Evolutionary conservation across 371 early-diverging fungal species (phyloP), one percentile per base, ranked within the genome.

Genomic region (Gilbertella persicaria): DNA sequence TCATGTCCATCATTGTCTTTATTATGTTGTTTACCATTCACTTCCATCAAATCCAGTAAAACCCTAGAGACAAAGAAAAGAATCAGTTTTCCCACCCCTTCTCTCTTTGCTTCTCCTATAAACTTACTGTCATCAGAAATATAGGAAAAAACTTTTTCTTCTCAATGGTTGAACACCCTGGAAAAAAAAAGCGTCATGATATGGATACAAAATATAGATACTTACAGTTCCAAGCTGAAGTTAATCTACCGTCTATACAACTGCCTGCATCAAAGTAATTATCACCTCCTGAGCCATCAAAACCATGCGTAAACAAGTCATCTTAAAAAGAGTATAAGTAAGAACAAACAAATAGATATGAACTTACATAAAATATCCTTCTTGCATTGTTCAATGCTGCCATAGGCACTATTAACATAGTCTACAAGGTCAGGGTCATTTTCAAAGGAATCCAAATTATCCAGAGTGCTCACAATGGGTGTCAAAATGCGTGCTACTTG

Each of bases 191-290:
- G 20, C 35, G 28, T 3, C 3, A 3, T 44, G 0, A 45, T 28
- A 28, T 28, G 9, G 28, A 8, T 33, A 2, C 13, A 8, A 33
- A 28, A 28, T 9, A 26, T 14, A 16, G 9, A 30, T 38, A 44
- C 67, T 61, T 66, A 75, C 82, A 98, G 73, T 98, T 96, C 97
- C 96, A 93, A 13, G 93, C 92, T 26, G 88, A 88, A 1, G 97
- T 98, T 56, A 98, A 70, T 38, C 98, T 81, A 29, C 97, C 98
- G 56, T 98, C 98, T 69, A 98, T 96, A 69, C 98, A 98, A 37
- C 87, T 73, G 23, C 98, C 98, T 12, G 98, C 97, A 58, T 94
- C 90, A 72, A 90, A 95, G 59, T 91, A 96, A 66, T 94, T 95
- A 64, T 94, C 94, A 0, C 90, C 94, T 8, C 98, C 98, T 19